phyloP scores from a whole-genome alignment of 2,329 filamentous ascomycete genomes.

The Aspergillus jensenii region DNA sequence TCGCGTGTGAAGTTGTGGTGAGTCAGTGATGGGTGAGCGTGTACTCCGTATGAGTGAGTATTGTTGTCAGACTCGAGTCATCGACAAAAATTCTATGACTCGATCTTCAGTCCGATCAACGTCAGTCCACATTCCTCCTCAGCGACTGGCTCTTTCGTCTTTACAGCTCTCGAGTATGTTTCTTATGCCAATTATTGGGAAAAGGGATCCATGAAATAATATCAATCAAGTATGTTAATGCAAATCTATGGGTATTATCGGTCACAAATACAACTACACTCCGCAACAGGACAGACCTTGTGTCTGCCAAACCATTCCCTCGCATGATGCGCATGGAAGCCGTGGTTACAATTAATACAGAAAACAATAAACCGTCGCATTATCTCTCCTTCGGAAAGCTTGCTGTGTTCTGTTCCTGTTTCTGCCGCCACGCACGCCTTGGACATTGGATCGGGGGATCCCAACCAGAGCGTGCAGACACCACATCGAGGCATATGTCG shows the following conservation, averaged over 20 bases:
- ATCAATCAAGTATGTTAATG: neutral
- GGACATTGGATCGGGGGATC: conserved; percentile 56
- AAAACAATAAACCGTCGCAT: conserved; percentile 60
- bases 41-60: neutral
- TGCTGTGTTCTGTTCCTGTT: conserved; percentile 25
- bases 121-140: neutral
- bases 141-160: neutral
- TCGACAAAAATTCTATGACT: no score
- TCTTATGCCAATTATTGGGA: neutral
- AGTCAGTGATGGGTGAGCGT: neutral
- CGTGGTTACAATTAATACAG: conserved; percentile 64
- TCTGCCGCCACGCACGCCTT: conserved; percentile 37
- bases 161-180: neutral
- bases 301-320: conserved; percentile 57
- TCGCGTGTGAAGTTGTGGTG: neutral
- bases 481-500: conserved; percentile 63
- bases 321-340: conserved; percentile 64
- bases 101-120: no score
- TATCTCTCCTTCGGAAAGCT: conserved; percentile 40
- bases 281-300: conserved; percentile 41
- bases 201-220: neutral
- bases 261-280: conserved; percentile 43
- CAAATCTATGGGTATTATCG: conserved; percentile 23
- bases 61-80: neutral
- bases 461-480: conserved; percentile 62